Conservation (phyloP, 371 early-diverging fungal genomes). For the Mortierella sp. region DNA sequence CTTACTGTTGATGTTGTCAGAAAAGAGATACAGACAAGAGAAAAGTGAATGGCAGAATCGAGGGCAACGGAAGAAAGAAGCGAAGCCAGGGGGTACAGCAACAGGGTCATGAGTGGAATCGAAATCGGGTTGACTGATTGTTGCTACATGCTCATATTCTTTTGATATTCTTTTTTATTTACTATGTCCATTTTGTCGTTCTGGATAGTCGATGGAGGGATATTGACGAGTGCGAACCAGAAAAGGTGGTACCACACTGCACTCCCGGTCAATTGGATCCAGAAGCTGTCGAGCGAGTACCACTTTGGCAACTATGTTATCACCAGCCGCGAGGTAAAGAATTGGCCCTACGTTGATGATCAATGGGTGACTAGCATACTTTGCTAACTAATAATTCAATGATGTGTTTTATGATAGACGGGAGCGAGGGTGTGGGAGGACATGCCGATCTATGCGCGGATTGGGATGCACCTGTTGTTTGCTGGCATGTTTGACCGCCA, state of each 20-base stretch:
- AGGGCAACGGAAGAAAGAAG: background rate
- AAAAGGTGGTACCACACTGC: constrained; percentile 48
- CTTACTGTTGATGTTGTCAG: too few relatives aligned
- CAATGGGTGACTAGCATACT: background rate
- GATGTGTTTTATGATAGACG: constrained; percentile 36
- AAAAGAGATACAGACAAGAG: background rate
- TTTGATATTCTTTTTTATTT: background rate
- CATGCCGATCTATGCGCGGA: constrained; percentile 67
- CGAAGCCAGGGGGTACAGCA: background rate
- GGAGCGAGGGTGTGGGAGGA: constrained; percentile 64
- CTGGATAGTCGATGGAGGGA: constrained; percentile 48
- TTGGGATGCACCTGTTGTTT: constrained; percentile 68
- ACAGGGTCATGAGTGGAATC: background rate
- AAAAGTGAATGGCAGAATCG: background rate
- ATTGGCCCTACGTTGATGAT: too few relatives aligned
- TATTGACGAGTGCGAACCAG: constrained; percentile 47
- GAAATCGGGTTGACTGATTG: too few relatives aligned
- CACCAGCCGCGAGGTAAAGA: constrained; percentile 56
- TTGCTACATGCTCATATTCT: too few relatives aligned
- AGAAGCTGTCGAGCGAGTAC: constrained; percentile 59
- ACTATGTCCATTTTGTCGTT: background rate
- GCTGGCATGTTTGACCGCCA: constrained; percentile 59
- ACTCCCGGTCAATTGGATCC: constrained; percentile 51
- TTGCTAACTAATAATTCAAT: background rate
- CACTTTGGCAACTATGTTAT: constrained; percentile 64